A percentile compares a stretch with the other conserved stretches of the same genome.
phyloP scores from a whole-genome alignment of 352 stramenopile species.

The Elongisporangium anandrum region DNA sequence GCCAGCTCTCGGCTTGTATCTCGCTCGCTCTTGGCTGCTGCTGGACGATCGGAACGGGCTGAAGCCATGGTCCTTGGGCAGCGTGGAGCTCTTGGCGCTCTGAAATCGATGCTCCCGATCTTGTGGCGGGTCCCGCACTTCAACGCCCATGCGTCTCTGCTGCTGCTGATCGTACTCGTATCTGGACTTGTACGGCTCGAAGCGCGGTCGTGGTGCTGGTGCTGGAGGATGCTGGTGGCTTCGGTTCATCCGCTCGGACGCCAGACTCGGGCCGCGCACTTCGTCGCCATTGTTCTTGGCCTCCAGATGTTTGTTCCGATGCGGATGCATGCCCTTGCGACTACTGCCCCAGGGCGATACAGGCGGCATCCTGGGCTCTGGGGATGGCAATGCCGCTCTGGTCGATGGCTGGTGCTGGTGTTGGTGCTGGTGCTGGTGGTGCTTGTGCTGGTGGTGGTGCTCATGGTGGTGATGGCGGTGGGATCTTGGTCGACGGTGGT shows the following conservation, averaged over 20 bases:
- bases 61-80: background rate
- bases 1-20: background rate
- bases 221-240: background rate
- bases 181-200: background rate
- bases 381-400: background rate
- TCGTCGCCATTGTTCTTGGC: background rate
- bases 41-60: background rate
- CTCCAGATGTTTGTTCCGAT: background rate
- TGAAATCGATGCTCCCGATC: background rate
- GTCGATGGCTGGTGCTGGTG: background rate
- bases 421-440: conserved; percentile 7
- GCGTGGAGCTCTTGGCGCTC: background rate
- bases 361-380: background rate
- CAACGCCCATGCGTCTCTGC: background rate
- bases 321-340: background rate
- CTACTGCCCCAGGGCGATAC: background rate
- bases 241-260: background rate
- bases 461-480: conserved; percentile 15
- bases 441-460: conserved; percentile 8
- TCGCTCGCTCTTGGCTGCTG: background rate
- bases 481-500: background rate
- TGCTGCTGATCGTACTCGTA: conserved; percentile 2
- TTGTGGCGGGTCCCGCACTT: background rate
- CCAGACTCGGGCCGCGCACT: background rate
- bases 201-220: background rate